These are phyloP conservation scores for Ailanthus altissimus DNA, from an alignment of 345 rosid genomes.

Conservation along the genomic window DNA sequence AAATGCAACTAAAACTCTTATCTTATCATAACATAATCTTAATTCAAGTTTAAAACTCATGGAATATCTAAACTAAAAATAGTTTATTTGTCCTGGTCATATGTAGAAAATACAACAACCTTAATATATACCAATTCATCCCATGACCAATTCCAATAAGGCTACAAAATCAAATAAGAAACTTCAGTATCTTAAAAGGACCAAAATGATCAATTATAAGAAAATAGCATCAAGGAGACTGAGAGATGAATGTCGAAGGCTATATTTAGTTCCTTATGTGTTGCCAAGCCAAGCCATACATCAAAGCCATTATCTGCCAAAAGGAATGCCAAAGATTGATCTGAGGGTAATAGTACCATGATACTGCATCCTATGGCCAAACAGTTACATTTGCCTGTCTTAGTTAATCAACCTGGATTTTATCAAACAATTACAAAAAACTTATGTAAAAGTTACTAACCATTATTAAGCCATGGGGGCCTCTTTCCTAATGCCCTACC, in stretches of 20 bases:
- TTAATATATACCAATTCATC: slow-evolving; percentile 52
- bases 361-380: slow-evolving; percentile 41
- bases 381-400: not conserved
- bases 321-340: slow-evolving; percentile 41
- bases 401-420: not conserved
- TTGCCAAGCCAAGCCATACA: slow-evolving; percentile 52
- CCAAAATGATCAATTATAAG: not conserved
- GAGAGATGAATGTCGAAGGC: slow-evolving; percentile 42
- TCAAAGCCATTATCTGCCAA: slow-evolving; percentile 55
- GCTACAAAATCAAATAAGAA: slow-evolving; percentile 28
- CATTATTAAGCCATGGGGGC: slow-evolving; percentile 49
- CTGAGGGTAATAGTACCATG: slow-evolving; percentile 46
- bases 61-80: too few relatives aligned
- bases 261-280: slow-evolving; percentile 46
- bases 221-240: not conserved
- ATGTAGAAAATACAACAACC: too few relatives aligned
- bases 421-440: not conserved
- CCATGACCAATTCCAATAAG: slow-evolving; percentile 66
- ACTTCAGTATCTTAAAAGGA: not conserved
- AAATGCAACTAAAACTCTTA: too few relatives aligned
- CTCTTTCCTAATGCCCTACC: slow-evolving; percentile 28
- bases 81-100: too few relatives aligned
- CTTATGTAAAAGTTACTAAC: slow-evolving; percentile 23
- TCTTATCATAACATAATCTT: too few relatives aligned
- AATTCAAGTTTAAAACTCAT: too few relatives aligned